Conservation (phyloP, 2,329 filamentous ascomycete species). For the Cadophora gregata region DNA sequence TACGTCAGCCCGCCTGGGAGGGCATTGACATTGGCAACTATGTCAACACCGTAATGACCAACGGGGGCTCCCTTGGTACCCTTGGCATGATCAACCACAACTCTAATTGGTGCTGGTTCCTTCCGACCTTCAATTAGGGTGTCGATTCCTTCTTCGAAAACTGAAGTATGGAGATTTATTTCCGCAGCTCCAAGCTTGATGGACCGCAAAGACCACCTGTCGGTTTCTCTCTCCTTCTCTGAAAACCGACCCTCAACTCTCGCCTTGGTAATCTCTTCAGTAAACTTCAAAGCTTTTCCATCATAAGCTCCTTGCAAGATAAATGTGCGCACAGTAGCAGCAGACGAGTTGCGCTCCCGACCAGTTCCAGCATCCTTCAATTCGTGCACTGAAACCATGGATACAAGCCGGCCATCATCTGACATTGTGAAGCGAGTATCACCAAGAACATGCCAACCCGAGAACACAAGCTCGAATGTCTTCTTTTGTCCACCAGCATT, state of each 20-base stretch:
- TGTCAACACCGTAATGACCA: constrained; percentile 72
- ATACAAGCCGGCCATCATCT: constrained; percentile 66
- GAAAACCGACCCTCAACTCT: constrained; percentile 84
- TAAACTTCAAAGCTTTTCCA: constrained; percentile 75
- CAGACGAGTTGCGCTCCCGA: constrained; percentile 54
- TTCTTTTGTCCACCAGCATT: constrained; percentile 63
- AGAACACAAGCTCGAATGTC: constrained; percentile 74
- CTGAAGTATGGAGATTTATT: constrained; percentile 66
- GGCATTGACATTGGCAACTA: constrained; percentile 68
- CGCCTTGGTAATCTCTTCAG: constrained; percentile 87
- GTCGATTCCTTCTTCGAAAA: constrained; percentile 73
- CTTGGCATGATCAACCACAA: constrained; percentile 74
- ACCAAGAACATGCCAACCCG: constrained; percentile 72
- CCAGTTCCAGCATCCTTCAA: constrained; percentile 61
- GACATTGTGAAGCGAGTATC: constrained; percentile 78
- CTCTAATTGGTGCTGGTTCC: constrained; percentile 71
- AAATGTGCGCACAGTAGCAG: constrained; percentile 69
- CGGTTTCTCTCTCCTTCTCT: constrained; percentile 81
- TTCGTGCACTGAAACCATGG: constrained; percentile 69
- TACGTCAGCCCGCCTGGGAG: constrained; percentile 58
- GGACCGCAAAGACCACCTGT: constrained; percentile 80
- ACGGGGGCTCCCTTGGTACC: constrained; percentile 70
- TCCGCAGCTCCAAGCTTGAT: constrained; percentile 66
- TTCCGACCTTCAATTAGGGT: constrained; percentile 67
- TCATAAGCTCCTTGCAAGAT: constrained; percentile 78